Base-by-base conservation (phyloP, 768 basidiomycete genomes). In the Lanmaoa pseudosensibilis region DNA sequence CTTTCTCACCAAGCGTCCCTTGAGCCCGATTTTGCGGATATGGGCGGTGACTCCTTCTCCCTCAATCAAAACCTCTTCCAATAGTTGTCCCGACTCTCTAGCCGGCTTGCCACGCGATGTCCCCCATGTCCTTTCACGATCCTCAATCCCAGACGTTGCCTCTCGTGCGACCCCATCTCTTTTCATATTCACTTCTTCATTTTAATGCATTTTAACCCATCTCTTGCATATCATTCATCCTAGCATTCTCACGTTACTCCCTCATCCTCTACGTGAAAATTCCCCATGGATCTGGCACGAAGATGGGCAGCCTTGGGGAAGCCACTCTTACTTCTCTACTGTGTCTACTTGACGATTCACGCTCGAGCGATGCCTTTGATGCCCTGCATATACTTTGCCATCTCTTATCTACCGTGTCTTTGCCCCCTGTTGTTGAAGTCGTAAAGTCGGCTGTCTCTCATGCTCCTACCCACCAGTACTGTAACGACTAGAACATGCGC, bases 401-500 rank as follows among this genome's bases (percentile, higher is more conserved):
- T 56, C 45, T 46, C 56, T 52, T 55, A 48, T 48, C 53, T 58
- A 21, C 15, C 25, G 32, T 41, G 45, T 51, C 59, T 32, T 62
- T 54, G 27, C 50, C 40, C 27, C 37, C 32, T 58, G 57, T 60
- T 61, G 56, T 59, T 46, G 40, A 61, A 59, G 59, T 55, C 45
- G 40, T 61, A 61, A 59, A 62, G 51, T 46, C 63, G 65, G 65
- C 57, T 61, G 40, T 46, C 41, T 39, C 37, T 59, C 57, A 50
- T 68, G 54, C 57, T 40, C 50, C 54, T 27, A 38, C 55, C 68
- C 57, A 51, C 60, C 62, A 66, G 19, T 50, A 32, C 70, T 84
- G 85, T 86, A 87, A 86, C 80, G 82, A 85, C 81, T 86, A 87
- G 84, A 87, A 61, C 79, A 86, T 83, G 80, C 82, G 73, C 73